Evolutionary conservation across 2,329 filamentous ascomycete genomes (phyloP), one percentile per base, ranked within the genome.

Genomic region (Clarireedia homoeocarpa): DNA sequence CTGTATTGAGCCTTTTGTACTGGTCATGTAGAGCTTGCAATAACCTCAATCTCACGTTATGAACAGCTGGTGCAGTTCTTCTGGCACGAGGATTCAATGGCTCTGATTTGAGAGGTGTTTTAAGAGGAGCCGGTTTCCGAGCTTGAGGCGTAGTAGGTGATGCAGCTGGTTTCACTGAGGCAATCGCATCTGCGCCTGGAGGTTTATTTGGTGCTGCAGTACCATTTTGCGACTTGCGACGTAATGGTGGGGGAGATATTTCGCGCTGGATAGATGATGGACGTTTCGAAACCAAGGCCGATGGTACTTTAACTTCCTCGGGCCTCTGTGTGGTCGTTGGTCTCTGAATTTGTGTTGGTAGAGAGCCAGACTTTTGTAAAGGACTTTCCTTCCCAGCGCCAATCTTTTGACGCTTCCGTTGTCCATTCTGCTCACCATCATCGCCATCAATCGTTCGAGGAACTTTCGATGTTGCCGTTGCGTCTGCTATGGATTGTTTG

Each of bases 21-120:
- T 88, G 80, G 12, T 77, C 74, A 65, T 91, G 82, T 1, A 92
- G 71, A 61, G 83, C 74, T 60, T 80, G 81, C 24, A 91, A 69
- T 2, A 85, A 74, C 59, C 75, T 78, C 30, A 78, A 70, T 12
- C 84, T 79, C 17, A 77, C 76, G 55, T 78, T 75, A 61, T 85
- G 81, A 42, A 73, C 71, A 3, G 82, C 79, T 1, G 84, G 83
- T 0, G 81, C 73, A 38, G 72, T 73, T 55, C 77, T 76, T 2
- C 91, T 74, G 40, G 83, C 75, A 6, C 86, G 81, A 49, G 88
- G 88, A 61, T 88, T 88, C 38, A 91, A 76, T 17, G 74, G 70
- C 70, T 88, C 83, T 56, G 63, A 59, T 57, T 73, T 74, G 17
- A 62, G 55, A 5, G 57, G 49, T 24, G 55, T 55, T 53, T 64